phyloP scores from a whole-genome alignment of 1,284 basidiomycete genomes.

The Cryptococcus floricola region DNA sequence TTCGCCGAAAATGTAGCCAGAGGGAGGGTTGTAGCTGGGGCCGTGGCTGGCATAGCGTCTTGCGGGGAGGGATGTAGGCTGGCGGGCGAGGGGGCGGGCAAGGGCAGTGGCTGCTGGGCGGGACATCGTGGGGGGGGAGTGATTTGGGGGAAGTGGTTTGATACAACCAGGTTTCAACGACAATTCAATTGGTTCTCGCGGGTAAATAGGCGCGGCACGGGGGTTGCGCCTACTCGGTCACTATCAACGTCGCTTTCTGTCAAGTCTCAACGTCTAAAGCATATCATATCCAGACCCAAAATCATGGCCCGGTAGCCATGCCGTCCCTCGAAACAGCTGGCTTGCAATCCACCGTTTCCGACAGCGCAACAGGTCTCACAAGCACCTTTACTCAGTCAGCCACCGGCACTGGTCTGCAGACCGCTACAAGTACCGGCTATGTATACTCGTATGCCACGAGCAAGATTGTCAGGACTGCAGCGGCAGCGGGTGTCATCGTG shows the following conservation, averaged over 20 bases:
- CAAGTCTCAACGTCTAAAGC: too few species aligned
- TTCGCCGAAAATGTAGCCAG: constrained; percentile 81
- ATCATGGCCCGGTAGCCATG: constrained; percentile 1
- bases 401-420: not conserved
- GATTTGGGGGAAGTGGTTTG: not conserved
- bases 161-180: not conserved
- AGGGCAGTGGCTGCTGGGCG: constrained; percentile 4
- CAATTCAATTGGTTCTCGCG: not conserved
- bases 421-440: constrained; percentile 9
- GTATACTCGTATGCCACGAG: constrained; percentile 32
- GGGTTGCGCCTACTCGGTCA: too few species aligned
- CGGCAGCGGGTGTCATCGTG: constrained; percentile 44
- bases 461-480: constrained; percentile 40
- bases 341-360: constrained; percentile 3
- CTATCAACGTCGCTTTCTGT: too few species aligned
- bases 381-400: not conserved
- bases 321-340: constrained; percentile 14
- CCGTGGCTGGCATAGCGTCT: constrained; percentile 61
- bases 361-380: not conserved
- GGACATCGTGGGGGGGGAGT: constrained; percentile 1
- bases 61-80: not conserved
- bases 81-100: constrained; percentile 7
- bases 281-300: too few species aligned
- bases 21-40: constrained; percentile 80
- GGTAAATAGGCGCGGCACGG: not conserved